Base-by-base conservation (phyloP, 768 basidiomycete species). In the Candolleomyces eurysporus region DNA sequence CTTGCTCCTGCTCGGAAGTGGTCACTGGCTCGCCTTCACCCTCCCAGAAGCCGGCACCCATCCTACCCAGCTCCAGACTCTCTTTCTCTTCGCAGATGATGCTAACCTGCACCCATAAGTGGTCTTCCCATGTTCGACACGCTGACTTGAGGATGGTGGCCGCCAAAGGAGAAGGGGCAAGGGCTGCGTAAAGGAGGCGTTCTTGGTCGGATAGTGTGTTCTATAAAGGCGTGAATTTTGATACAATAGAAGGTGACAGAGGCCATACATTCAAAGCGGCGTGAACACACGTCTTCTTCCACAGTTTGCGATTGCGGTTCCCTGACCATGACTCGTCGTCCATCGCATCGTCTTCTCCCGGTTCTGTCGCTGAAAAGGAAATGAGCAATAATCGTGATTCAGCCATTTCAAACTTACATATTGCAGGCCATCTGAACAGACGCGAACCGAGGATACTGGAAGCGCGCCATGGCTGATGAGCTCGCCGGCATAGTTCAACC, bases 101-200 rank as follows among this genome's bases (percentile, higher is more conserved):
- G 65, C 87, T 87, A 55, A 95, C 78, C 61, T 92, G 89, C 0
- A 92, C 93, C 97, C 97, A 99, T 0, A 98, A 79, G 69, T 96
- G 89, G 68, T 99, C 97, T 68, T 96, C 92, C 96, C 96, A 98
- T 21, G 91, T 90, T 39, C 87, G 76, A 68, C 93, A 96, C 3
- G 90, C 85, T 0, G 87, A 81, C 63, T 90, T 87, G 39, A 94
- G 82, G 36, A 89, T 73, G 21, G 72, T 75, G 0, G 85, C 81
- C 1, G 90, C 91, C 72, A 82, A 87, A 50, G 80, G 84, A 13
- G 81, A 89, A 36, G 88, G 96, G 30, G 81, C 87, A 8, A 99
- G 83, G 0, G 94, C 87, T 0, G 95, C 96, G 66, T 94, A 96
- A 0, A 98, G 77, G 1, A 88, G 82, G n/a, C 94, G 88, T 71